Percentiles rank a stretch among this genome's conserved stretches.
Evolutionary conservation across 2,329 filamentous ascomycete genomes (phyloP).

Genomic region (Trichoderma pleuroti): DNA sequence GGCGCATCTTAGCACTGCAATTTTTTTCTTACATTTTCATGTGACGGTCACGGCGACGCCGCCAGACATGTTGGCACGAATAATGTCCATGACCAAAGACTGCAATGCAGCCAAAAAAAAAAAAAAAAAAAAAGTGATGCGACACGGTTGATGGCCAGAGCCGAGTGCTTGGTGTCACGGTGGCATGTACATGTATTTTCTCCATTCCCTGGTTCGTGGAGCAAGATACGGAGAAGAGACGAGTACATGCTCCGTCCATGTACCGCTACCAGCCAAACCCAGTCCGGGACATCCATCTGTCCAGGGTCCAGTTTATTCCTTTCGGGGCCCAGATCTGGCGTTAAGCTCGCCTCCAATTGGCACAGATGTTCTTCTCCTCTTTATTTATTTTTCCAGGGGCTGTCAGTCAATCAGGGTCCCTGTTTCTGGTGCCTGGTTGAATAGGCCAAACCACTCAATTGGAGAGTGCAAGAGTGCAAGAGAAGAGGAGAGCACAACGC

Average conservation of each 20-base stretch:
- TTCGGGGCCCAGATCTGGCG: constrained; percentile 12
- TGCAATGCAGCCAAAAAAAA: too few relatives aligned
- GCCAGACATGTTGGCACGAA: background rate
- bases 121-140: background rate
- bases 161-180: background rate
- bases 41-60: background rate
- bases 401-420: background rate
- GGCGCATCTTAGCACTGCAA: background rate
- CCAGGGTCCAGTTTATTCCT: constrained; percentile 8
- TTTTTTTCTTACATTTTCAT: background rate
- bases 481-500: background rate
- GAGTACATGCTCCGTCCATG: background rate
- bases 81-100: background rate
- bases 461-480: background rate
- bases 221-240: background rate
- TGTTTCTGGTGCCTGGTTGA: background rate
- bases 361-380: background rate
- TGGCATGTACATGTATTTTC: background rate
- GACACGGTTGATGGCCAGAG: background rate
- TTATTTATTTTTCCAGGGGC: background rate
- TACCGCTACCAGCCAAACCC: background rate
- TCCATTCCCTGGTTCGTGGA: background rate
- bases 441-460: background rate
- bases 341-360: constrained; percentile 12
- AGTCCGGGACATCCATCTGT: background rate